phyloP scores from a whole-genome alignment of 2,329 filamentous ascomycete species.

The Plectosphaerella plurivora region DNA sequence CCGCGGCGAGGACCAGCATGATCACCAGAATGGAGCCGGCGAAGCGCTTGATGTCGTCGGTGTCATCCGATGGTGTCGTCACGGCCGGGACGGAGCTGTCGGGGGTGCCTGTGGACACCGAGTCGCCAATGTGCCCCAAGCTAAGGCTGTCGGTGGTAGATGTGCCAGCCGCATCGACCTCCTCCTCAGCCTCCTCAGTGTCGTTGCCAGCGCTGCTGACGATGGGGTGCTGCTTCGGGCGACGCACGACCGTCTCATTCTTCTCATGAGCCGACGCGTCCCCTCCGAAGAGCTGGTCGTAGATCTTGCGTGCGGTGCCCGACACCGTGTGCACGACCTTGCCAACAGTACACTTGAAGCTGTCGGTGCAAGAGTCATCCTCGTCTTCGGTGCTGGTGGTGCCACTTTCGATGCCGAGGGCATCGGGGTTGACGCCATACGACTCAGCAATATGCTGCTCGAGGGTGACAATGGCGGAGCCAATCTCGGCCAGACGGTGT shows the following conservation, averaged over 20 bases:
- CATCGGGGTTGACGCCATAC: not conserved
- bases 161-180: no score
- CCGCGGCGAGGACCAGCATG: constrained; percentile 16
- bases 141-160: no score
- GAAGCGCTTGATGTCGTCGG: not conserved
- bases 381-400: not conserved
- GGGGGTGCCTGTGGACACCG: not conserved
- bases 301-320: not conserved
- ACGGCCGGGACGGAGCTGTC: not conserved
- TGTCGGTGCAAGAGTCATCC: not conserved
- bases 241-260: not conserved
- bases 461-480: not conserved
- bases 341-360: not conserved
- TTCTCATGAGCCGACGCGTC: not conserved
- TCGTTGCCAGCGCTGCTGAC: not conserved
- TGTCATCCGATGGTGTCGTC: not conserved
- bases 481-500: not conserved
- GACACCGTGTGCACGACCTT: not conserved
- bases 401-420: not conserved
- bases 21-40: not conserved
- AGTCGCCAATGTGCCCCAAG: not conserved
- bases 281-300: not conserved
- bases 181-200: no score
- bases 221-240: not conserved
- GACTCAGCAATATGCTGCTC: not conserved